Conservation (phyloP, 352 stramenopile species). For the Thalassiosira hispida region DNA sequence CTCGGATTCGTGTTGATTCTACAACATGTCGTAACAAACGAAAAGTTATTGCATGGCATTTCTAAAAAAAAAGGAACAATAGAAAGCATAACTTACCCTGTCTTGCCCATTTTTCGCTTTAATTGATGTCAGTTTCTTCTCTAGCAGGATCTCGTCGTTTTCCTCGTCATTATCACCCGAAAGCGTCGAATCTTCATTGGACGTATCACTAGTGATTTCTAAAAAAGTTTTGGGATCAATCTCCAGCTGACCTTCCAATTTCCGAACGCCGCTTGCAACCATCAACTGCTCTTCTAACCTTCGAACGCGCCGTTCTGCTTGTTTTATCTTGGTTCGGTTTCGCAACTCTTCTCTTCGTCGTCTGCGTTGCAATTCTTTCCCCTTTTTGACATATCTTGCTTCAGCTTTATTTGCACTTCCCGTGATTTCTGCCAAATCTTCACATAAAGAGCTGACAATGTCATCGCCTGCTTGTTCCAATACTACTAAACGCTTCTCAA, state of each 20-base stretch:
- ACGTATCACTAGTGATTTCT: conserved; percentile 20
- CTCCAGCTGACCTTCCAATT: conserved; percentile 40
- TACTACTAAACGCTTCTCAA: conserved; percentile 53
- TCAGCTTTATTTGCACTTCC: conserved; percentile 48
- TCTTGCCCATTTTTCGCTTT: conserved; percentile 53
- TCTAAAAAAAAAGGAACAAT: too few relatives aligned
- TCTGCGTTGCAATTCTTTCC: conserved; percentile 49
- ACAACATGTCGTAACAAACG: too few relatives aligned
- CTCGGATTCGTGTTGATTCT: conserved; percentile 39
- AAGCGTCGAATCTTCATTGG: conserved; percentile 15
- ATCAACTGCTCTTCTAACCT: conserved; percentile 44
- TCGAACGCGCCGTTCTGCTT: conserved; percentile 30
- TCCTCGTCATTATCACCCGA: conserved; percentile 40
- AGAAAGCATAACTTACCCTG: too few relatives aligned
- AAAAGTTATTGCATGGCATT: too few relatives aligned
- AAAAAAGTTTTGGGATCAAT: conserved; percentile 8
- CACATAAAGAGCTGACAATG: conserved; percentile 55
- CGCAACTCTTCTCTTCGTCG: conserved; percentile 30
- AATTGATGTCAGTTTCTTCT: conserved; percentile 51
- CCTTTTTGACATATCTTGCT: conserved; percentile 52
- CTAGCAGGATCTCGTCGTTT: conserved; percentile 49
- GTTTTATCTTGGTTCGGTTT: conserved; percentile 37
- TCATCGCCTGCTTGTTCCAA: conserved; percentile 59
- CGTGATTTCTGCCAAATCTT: conserved; percentile 58
- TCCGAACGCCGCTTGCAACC: conserved; percentile 25